Conservation (phyloP, 345 rosid species). For the Eucalyptus coolabah region DNA sequence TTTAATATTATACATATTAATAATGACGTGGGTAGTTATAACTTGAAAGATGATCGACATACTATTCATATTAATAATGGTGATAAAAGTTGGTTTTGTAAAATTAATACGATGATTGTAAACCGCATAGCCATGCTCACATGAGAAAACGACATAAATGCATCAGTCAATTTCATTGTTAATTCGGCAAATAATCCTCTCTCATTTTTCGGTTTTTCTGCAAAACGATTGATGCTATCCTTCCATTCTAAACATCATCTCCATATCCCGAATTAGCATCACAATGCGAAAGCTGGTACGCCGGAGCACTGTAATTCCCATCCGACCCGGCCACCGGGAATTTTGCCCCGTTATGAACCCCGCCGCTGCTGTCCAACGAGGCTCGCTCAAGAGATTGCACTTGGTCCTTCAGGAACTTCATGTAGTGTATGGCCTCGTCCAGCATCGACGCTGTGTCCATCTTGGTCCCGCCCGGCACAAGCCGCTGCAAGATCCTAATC, state of each 20-base stretch:
- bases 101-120: neutral
- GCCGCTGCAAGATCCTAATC: slow-evolving; percentile 54
- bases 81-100: neutral
- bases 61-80: neutral
- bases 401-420: slow-evolving; percentile 61
- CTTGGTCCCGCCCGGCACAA: slow-evolving; percentile 71
- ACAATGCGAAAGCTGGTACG: neutral
- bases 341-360: neutral
- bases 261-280: neutral
- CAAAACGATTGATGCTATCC: neutral
- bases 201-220: neutral
- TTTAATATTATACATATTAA: neutral
- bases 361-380: neutral
- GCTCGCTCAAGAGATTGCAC: slow-evolving; percentile 47
- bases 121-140: neutral
- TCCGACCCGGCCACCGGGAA: neutral
- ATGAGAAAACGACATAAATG: neutral
- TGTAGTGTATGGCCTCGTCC: slow-evolving; percentile 64
- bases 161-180: neutral
- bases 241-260: neutral
- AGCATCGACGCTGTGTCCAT: slow-evolving; percentile 80
- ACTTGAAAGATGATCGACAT: neutral
- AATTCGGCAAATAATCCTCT: neutral
- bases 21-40: neutral
- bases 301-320: neutral